phyloP scores from a whole-genome alignment of 1,284 basidiomycete genomes.

The Ustilago cynodontis region DNA sequence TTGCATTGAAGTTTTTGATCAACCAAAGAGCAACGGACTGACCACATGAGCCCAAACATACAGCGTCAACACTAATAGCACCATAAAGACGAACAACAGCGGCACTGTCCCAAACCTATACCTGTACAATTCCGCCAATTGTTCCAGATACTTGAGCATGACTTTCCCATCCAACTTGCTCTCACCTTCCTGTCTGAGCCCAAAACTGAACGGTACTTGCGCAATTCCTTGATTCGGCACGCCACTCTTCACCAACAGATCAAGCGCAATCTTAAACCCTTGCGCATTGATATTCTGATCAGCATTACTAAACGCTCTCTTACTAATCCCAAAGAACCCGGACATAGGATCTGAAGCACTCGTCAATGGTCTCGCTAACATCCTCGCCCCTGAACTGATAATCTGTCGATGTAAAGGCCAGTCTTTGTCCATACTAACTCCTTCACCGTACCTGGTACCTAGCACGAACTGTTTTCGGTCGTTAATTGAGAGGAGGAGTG shows the following conservation, averaged over 20 bases:
- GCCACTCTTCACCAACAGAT: conserved; percentile 46
- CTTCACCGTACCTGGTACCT: conserved; percentile 72
- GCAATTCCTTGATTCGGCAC: conserved; percentile 36
- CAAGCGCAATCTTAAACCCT: conserved; percentile 55
- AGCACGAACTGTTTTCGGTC: conserved; percentile 71
- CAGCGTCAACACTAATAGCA: conserved; percentile 27
- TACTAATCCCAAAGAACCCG: conserved; percentile 73
- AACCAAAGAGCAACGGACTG: conserved; percentile 14
- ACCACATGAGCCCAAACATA: conserved; percentile 35
- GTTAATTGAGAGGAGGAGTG: conserved; percentile 70
- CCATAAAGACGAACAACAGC: conserved; percentile 21
- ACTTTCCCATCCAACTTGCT: conserved; percentile 50
- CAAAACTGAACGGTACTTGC: conserved; percentile 51
- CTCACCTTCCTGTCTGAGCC: conserved; percentile 45
- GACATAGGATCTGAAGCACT: conserved; percentile 73
- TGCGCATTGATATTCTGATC: conserved; percentile 48
- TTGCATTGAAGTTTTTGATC: neutral
- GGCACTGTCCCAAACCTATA: conserved; percentile 40
- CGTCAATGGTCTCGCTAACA: conserved; percentile 72
- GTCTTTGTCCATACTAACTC: conserved; percentile 72
- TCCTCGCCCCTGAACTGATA: conserved; percentile 72
- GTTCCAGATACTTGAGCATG: conserved; percentile 53
- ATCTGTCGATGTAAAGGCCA: conserved; percentile 73
- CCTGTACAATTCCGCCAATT: conserved; percentile 44
- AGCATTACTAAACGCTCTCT: conserved; percentile 55